A percentile compares a stretch with the other conserved stretches of the same genome.
Conservation (phyloP, 225 moss, liverwort and hornwort species). For the Straminergon stramineum region DNA sequence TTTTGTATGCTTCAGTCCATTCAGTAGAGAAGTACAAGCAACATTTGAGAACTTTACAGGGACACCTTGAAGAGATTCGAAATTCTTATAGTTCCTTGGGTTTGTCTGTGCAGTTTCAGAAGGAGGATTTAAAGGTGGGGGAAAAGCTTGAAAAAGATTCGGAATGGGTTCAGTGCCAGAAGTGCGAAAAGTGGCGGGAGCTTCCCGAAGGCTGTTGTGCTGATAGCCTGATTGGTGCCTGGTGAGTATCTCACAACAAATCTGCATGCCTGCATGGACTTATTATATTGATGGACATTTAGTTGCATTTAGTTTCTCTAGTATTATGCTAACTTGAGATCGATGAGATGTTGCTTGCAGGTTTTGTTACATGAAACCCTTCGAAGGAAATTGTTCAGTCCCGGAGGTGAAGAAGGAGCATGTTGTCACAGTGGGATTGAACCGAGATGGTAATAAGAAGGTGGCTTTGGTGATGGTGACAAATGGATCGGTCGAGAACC, state of each 20-base stretch:
- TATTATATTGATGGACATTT: not conserved
- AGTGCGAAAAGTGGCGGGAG: conserved; percentile 78
- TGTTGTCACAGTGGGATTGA: conserved; percentile 45
- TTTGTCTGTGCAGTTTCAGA: conserved; percentile 13
- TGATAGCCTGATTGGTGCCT: conserved; percentile 35
- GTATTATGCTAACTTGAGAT: not conserved
- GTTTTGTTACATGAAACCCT: conserved; percentile 82
- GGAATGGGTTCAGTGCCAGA: conserved; percentile 88
- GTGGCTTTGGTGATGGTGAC: not conserved
- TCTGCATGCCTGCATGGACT: not conserved
- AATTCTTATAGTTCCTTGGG: not conserved
- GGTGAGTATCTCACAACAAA: conserved; percentile 21
- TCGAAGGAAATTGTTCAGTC: conserved; percentile 14
- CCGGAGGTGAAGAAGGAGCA: conserved; percentile 42
- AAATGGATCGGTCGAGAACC: conserved; percentile 27
- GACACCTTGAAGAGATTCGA: not conserved
- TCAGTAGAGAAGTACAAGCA: not conserved
- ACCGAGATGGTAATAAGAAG: conserved; percentile 30
- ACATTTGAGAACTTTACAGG: not conserved
- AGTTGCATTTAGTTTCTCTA: not conserved
- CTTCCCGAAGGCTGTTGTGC: conserved; percentile 46
- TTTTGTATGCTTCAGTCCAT: not conserved
- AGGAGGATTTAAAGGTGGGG: conserved; percentile 12
- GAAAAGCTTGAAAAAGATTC: conserved; percentile 1
- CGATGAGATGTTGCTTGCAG: conserved; percentile 17